phyloP scores from a whole-genome alignment of 768 basidiomycete species.

The Antrodiella citrinella region DNA sequence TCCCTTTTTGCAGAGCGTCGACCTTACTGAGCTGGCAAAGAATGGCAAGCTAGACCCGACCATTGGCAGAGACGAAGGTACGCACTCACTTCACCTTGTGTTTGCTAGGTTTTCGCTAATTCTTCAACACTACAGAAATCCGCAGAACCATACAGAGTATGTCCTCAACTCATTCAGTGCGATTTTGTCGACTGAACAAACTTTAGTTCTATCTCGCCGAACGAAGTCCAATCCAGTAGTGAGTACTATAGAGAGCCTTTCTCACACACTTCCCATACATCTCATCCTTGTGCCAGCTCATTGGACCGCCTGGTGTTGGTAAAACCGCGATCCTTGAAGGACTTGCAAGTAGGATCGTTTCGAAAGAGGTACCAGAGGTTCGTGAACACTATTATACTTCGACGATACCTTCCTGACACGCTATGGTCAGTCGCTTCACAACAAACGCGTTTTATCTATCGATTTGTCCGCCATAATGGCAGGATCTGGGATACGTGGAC shows the following conservation, averaged over 20 bases:
- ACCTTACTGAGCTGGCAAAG: constrained; percentile 76
- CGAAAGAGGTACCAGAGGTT: constrained; percentile 88
- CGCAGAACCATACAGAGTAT: constrained; percentile 84
- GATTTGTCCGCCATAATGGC: constrained; percentile 82
- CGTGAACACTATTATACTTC: constrained; percentile 7
- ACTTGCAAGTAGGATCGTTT: constrained; percentile 77
- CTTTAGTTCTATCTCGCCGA: constrained; percentile 68
- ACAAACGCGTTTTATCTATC: constrained; percentile 82
- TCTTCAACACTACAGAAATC: constrained; percentile 76
- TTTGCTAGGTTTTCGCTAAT: not conserved
- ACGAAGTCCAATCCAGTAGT: constrained; percentile 93
- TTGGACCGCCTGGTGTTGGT: constrained; percentile 84
- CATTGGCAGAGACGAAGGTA: constrained; percentile 84
- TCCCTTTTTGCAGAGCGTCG: constrained; percentile 47
- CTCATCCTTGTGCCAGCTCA: too few relatives aligned
- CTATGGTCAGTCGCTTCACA: constrained; percentile 58
- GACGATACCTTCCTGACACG: not conserved
- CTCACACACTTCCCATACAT: not conserved
- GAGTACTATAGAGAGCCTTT: constrained; percentile 23
- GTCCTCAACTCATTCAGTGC: constrained; percentile 15
- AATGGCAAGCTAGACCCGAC: constrained; percentile 85
- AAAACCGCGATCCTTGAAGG: constrained; percentile 93
- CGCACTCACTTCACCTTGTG: constrained; percentile 5
- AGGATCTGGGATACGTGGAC: constrained; percentile 85
- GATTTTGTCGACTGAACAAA: too few relatives aligned